Evolutionary conservation across 2,329 filamentous ascomycete genomes (phyloP).

Genomic region (Diaporthe nobilis): DNA sequence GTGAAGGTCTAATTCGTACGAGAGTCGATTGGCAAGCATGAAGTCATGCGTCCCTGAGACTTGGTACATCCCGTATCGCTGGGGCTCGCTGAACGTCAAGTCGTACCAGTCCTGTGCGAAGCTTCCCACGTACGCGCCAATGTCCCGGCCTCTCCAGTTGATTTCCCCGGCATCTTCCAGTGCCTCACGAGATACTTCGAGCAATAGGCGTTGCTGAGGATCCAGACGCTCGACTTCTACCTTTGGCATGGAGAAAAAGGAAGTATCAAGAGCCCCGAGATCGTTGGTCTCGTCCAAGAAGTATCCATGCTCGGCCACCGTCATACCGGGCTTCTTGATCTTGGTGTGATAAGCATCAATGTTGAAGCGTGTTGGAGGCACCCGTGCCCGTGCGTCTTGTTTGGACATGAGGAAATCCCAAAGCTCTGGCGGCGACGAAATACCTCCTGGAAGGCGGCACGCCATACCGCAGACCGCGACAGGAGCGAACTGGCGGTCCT

Average conservation of each 20-base stretch:
- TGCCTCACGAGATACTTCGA: conserved; percentile 43
- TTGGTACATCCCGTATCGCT: conserved; percentile 47
- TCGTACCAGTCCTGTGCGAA: conserved; percentile 42
- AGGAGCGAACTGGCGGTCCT: not conserved
- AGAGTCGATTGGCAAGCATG: not conserved
- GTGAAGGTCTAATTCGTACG: not conserved
- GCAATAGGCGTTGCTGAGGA: conserved; percentile 44
- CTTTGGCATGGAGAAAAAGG: conserved; percentile 39
- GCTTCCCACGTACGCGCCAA: conserved; percentile 44
- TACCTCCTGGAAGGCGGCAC: conserved; percentile 45
- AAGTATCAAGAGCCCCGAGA: conserved; percentile 33
- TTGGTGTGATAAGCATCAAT: conserved; percentile 43
- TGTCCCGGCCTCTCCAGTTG: conserved; percentile 42
- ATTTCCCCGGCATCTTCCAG: conserved; percentile 2
- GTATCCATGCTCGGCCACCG: conserved; percentile 34
- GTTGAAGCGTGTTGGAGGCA: conserved; percentile 46
- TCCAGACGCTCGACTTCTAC: conserved; percentile 39
- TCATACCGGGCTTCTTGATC: not conserved
- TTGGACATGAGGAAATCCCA: conserved; percentile 49
- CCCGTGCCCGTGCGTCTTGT: conserved; percentile 42
- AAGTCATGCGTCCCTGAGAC: not conserved
- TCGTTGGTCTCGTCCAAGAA: conserved; percentile 38
- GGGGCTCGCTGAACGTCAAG: conserved; percentile 42
- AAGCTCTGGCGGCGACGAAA: conserved; percentile 43
- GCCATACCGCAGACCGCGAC: conserved; percentile 29